Evolutionary conservation across 2,329 filamentous ascomycete genomes (phyloP).

Genomic region (Boeremia exigua): DNA sequence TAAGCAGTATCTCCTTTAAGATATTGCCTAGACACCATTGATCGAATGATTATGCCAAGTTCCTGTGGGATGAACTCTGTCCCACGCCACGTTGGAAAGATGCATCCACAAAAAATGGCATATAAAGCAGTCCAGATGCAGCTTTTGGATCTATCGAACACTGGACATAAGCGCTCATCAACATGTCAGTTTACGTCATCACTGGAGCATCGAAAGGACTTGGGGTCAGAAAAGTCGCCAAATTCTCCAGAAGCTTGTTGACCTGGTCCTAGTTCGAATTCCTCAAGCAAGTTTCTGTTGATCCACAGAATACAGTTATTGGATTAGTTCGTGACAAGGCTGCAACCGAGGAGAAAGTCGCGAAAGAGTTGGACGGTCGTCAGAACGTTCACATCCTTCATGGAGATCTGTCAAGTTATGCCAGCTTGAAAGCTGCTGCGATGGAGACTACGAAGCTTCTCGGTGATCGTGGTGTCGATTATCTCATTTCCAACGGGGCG

Average conservation of each 20-base stretch:
- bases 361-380: slow-evolving; percentile 45
- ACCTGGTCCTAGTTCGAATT: slow-evolving; percentile 55
- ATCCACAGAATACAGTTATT: slow-evolving; percentile 40
- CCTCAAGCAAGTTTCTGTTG: slow-evolving; percentile 53
- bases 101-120: not conserved
- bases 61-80: too few relatives aligned
- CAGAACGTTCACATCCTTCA: slow-evolving; percentile 32
- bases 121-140: too few relatives aligned
- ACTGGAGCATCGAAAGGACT: slow-evolving; percentile 38
- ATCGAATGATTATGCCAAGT: too few relatives aligned
- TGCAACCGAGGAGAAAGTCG: slow-evolving; percentile 53
- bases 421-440: slow-evolving; percentile 29
- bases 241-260: not conserved
- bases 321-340: slow-evolving; percentile 49
- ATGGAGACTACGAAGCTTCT: slow-evolving; percentile 24
- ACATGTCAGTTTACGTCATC: slow-evolving; percentile 37
- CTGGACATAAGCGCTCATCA: not conserved
- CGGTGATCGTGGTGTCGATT: slow-evolving; percentile 51
- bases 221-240: slow-evolving; percentile 28
- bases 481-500: slow-evolving; percentile 61
- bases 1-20: too few relatives aligned
- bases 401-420: slow-evolving; percentile 31
- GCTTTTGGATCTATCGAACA: too few relatives aligned
- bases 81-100: too few relatives aligned
- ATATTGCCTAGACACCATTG: too few relatives aligned